Base-by-base conservation (phyloP, 352 stramenopile species). In the Halophytophthora batemanensis region DNA sequence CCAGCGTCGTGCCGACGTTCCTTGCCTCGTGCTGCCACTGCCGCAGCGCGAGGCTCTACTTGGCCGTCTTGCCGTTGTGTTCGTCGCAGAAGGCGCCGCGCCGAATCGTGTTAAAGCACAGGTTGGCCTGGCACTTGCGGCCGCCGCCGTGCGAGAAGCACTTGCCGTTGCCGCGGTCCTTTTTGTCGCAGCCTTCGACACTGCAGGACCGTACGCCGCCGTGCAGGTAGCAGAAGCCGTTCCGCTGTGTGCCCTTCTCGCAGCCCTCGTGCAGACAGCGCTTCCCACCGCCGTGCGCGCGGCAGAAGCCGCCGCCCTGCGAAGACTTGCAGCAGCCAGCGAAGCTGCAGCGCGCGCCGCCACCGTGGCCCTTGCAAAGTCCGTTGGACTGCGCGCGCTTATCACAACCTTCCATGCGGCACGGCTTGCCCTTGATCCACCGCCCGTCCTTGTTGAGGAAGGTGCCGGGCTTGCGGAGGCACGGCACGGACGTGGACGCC, bases 371-470 rank as follows among this genome's bases (percentile, higher is more conserved):
- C 43, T 93, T 93, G 61, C 82, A 93, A 1, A 87, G 63, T 6
- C 82, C 77, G 36, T 83, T 90, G 11, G 82, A 93, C 61, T 93
- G 82, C 34, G 79, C 82, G 29, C 77, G 74, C 63, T 90, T 90
- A 47, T 90, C 78, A 45, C 81, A 91, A 15, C 66, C 65, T 52
- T 79, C 66, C 58, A 84, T 80, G 44, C 73, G 75, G 59, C 81
- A 92, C 8, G 77, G 78, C 59, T 92, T 92, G 64, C 81, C 81
- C 66, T 91, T 91, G 67, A 91, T 91, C 81, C 81, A 92, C 2
- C 81, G 81, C n/a, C 81, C 81, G 55, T 92, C 81, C 72, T 92
- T 92, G 64, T 92, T 92, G 11, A 92, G 64, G 61, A 92, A 92
- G n/a, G 81, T 92, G 23, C 81, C 81, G 2, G 81, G 78, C 45